Evolutionary conservation across 805 yeast genomes (phyloP).

Genomic region (Diddensiella transvaalensis): DNA sequence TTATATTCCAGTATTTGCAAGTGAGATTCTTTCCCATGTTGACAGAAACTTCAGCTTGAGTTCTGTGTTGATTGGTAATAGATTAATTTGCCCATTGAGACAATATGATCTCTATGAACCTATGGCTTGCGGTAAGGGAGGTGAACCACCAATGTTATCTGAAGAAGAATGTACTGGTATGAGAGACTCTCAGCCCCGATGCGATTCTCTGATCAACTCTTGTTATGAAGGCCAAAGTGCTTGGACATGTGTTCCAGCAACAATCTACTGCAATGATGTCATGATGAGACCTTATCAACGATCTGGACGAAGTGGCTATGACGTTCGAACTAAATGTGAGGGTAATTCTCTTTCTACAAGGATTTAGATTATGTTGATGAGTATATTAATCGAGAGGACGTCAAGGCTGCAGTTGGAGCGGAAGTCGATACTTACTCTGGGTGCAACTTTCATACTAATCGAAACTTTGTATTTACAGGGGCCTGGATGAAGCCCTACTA

Average conservation of each 20-base stretch:
- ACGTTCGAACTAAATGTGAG: constrained; percentile 49
- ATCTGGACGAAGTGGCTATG: constrained; percentile 59
- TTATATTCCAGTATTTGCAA: constrained; percentile 78
- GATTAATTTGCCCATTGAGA: constrained; percentile 77
- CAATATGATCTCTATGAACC: constrained; percentile 79
- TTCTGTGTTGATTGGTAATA: constrained; percentile 90
- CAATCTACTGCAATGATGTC: constrained; percentile 74
- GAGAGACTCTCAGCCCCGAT: constrained; percentile 57
- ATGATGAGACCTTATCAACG: constrained; percentile 66
- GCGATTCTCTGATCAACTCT: constrained; percentile 55
- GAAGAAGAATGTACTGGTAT: constrained; percentile 65
- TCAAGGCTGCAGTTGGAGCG: constrained; percentile 77
- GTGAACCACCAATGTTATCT: constrained; percentile 62
- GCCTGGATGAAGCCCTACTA: constrained; percentile 90
- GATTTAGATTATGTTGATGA: constrained; percentile 66
- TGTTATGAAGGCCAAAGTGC: constrained; percentile 70
- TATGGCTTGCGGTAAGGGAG: constrained; percentile 91
- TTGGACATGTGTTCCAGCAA: constrained; percentile 83
- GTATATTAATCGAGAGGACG: constrained; percentile 69
- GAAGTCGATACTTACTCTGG: constrained; percentile 48
- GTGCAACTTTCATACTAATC: constrained; percentile 64
- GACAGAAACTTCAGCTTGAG: constrained; percentile 57
- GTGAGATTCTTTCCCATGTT: constrained; percentile 44
- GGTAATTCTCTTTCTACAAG: constrained; percentile 20
- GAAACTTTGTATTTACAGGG: constrained; percentile 75